phyloP scores from a whole-genome alignment of 139 green algal species.

The Eudorina sp. region DNA sequence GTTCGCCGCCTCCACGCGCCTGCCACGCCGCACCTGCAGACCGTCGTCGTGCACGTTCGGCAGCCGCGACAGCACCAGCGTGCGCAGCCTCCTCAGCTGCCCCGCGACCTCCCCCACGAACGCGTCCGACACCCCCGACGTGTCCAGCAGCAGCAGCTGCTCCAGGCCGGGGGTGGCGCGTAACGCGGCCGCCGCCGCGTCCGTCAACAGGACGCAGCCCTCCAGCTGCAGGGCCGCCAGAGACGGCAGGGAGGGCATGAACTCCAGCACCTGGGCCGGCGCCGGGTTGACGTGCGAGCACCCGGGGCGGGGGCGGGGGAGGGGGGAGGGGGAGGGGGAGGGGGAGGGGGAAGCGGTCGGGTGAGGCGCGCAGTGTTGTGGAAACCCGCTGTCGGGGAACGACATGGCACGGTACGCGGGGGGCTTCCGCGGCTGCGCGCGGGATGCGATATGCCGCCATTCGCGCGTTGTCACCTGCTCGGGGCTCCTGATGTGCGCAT shows the following conservation, averaged over 20 bases:
- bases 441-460: too few species aligned
- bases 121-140: not conserved
- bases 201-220: not conserved
- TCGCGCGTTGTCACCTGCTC: too few species aligned
- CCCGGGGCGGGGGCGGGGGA: too few species aligned
- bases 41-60: conserved; percentile 4
- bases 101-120: not conserved
- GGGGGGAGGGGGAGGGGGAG: too few species aligned
- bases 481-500: too few species aligned
- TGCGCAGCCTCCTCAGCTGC: not conserved
- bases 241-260: conserved; percentile 18
- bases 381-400: too few species aligned
- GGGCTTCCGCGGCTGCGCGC: too few species aligned
- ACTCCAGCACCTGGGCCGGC: not conserved
- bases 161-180: not conserved
- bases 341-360: too few species aligned
- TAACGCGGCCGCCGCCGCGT: not conserved
- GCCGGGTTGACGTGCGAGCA: too few species aligned
- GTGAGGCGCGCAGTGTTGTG: too few species aligned
- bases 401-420: too few species aligned
- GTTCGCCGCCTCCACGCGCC: not conserved
- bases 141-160: conserved; percentile 15
- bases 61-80: not conserved
- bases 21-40: not conserved
- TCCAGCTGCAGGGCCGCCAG: conserved; percentile 33